These are phyloP conservation scores for Pichia ethanolica DNA, from an alignment of 805 yeast genomes.

Conservation along the genomic window DNA sequence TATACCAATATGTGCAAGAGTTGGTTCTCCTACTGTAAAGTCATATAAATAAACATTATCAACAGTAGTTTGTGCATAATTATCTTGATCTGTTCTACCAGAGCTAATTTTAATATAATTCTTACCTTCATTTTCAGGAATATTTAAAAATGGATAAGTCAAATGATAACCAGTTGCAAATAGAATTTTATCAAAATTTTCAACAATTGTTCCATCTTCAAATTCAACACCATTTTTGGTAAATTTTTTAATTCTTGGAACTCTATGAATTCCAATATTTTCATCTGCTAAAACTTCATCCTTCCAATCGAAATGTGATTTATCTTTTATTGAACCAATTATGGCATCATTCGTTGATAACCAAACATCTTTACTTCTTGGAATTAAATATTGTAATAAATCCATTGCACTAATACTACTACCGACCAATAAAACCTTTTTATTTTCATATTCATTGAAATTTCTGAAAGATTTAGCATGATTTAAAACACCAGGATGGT, in stretches of 20 bases:
- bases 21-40: slow-evolving; percentile 35
- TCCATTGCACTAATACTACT: slow-evolving; percentile 65
- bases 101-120: slow-evolving; percentile 21
- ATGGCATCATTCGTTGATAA: background rate
- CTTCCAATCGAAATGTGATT: background rate
- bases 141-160: slow-evolving; percentile 33
- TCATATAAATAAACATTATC: slow-evolving; percentile 26
- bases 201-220: slow-evolving; percentile 26
- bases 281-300: slow-evolving; percentile 25
- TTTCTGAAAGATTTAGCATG: slow-evolving; percentile 26
- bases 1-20: slow-evolving; percentile 34
- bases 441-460: slow-evolving; percentile 21
- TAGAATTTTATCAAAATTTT: slow-evolving; percentile 33
- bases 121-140: slow-evolving; percentile 19
- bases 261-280: slow-evolving; percentile 21
- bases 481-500: slow-evolving; percentile 25
- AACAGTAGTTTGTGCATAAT: slow-evolving; percentile 11
- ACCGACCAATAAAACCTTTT: slow-evolving; percentile 26
- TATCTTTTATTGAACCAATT: background rate
- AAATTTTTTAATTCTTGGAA: slow-evolving; percentile 24
- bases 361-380: slow-evolving; percentile 12
- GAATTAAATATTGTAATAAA: slow-evolving; percentile 35
- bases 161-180: slow-evolving; percentile 46
- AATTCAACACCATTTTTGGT: slow-evolving; percentile 25
- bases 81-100: slow-evolving; percentile 22